A percentile compares a stretch with the other conserved stretches of the same genome.
phyloP scores from a whole-genome alignment of 352 stramenopile genomes.

The Pythium sp. region DNA sequence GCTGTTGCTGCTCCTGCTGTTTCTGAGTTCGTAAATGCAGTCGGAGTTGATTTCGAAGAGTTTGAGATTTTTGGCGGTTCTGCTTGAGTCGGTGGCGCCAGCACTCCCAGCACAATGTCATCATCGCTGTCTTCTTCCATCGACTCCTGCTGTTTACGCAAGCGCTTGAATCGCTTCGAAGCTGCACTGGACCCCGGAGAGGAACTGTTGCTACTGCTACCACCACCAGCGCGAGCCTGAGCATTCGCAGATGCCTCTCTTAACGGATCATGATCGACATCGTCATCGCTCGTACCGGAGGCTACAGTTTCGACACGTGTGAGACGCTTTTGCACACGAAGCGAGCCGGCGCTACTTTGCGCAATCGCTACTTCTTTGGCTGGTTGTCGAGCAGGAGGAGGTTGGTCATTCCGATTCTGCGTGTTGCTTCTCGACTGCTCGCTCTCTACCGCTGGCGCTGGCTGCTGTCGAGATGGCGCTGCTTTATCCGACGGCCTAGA shows the following conservation, averaged over 20 bases:
- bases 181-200: background rate
- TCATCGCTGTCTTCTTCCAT: conserved; percentile 13
- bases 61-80: background rate
- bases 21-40: background rate
- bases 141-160: conserved; percentile 8
- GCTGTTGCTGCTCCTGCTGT: background rate
- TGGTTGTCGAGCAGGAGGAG: background rate
- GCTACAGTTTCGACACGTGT: background rate
- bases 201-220: background rate
- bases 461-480: background rate
- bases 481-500: no score
- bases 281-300: background rate
- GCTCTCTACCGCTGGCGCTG: background rate
- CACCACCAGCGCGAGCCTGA: background rate
- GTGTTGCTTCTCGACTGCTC: background rate
- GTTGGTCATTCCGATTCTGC: background rate
- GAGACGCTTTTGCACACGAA: background rate
- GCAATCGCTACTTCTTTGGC: background rate
- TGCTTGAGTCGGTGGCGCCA: background rate
- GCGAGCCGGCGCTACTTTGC: background rate
- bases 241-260: background rate
- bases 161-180: conserved; percentile 15
- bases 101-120: background rate
- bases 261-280: background rate
- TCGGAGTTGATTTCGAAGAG: background rate